A percentile compares a stretch with the other conserved stretches of the same genome.
These are phyloP conservation scores for Porcisia hertigi DNA, from an alignment of 208 protist species.

Conservation along the genomic window DNA sequence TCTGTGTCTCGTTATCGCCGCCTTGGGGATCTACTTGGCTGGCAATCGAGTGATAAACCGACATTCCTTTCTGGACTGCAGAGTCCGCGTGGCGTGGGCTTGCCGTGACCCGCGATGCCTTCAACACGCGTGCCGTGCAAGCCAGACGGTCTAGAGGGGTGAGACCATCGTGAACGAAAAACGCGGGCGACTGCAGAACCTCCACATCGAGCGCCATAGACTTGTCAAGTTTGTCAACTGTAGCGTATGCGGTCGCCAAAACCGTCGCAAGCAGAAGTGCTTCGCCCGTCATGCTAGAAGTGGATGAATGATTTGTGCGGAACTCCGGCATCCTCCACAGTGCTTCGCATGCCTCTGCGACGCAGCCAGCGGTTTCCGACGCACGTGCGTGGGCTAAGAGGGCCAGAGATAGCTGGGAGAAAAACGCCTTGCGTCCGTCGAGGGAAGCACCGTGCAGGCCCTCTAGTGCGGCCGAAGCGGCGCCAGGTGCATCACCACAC, in stretches of 20 bases:
- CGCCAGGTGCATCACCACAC: slow-evolving; percentile 4
- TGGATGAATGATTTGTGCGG: neutral
- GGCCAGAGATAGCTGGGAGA: slow-evolving; percentile 16
- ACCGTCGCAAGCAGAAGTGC: slow-evolving; percentile 17
- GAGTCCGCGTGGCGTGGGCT: slow-evolving; percentile 16
- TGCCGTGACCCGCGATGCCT: slow-evolving; percentile 6
- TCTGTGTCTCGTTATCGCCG: neutral
- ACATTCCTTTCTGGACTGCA: slow-evolving; percentile 29
- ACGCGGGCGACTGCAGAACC: slow-evolving; percentile 26
- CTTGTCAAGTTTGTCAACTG: slow-evolving; percentile 9
- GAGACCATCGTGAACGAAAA: slow-evolving; percentile 26
- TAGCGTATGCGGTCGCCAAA: slow-evolving; percentile 12
- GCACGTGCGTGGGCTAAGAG: slow-evolving; percentile 1
- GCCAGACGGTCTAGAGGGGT: slow-evolving; percentile 21
- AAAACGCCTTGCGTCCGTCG: slow-evolving; percentile 15
- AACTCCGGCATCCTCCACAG: slow-evolving; percentile 29
- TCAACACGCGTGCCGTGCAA: slow-evolving; percentile 20
- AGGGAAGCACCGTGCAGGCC: slow-evolving; percentile 4
- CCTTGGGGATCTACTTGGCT: neutral
- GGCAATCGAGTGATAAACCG: slow-evolving; percentile 18
- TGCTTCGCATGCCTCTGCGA: slow-evolving; percentile 13
- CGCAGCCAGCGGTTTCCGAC: slow-evolving; percentile 5
- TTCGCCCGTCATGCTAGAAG: slow-evolving; percentile 13
- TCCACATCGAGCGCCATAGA: slow-evolving; percentile 21
- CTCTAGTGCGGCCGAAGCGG: neutral